Evolutionary conservation across 768 basidiomycete species (phyloP).

Genomic region (Amanita inopinata): DNA sequence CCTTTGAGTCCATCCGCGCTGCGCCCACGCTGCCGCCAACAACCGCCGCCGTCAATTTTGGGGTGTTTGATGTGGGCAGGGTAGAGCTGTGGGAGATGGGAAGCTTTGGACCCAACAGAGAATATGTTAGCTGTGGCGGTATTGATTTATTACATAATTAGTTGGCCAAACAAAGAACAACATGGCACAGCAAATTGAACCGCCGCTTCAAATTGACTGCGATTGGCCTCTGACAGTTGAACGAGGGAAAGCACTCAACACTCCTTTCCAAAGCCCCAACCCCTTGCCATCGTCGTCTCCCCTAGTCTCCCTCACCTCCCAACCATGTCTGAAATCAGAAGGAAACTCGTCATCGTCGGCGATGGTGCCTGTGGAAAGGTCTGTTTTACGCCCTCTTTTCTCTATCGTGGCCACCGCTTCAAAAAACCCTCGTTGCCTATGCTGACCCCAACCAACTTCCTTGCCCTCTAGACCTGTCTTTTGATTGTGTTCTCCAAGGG

Average conservation of each 20-base stretch:
- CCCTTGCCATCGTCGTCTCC: not conserved
- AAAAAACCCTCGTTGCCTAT: slow-evolving; percentile 14
- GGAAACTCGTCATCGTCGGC: slow-evolving; percentile 98
- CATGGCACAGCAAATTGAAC: slow-evolving; percentile 9
- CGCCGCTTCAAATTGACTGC: slow-evolving; percentile 3
- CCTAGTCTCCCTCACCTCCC: not conserved
- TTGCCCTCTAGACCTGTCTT: slow-evolving; percentile 61
- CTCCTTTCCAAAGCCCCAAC: not conserved
- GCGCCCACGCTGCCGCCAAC: slow-evolving; percentile 10
- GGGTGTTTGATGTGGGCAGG: slow-evolving; percentile 42
- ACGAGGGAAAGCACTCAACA: not conserved
- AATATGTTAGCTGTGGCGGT: slow-evolving; percentile 44
- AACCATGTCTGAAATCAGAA: slow-evolving; percentile 91
- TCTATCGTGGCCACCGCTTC: too few relatives aligned
- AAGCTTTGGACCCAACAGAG: slow-evolving; percentile 50
- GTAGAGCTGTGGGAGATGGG: slow-evolving; percentile 68
- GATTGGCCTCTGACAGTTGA: not conserved
- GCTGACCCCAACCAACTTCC: not conserved
- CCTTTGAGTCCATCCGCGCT: not conserved
- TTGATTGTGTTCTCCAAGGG: slow-evolving; percentile 96
- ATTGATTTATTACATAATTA: slow-evolving; percentile 13
- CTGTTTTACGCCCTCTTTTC: slow-evolving; percentile 10
- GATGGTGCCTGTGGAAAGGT: slow-evolving; percentile 98
- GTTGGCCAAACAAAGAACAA: slow-evolving; percentile 1
- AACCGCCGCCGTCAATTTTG: slow-evolving; percentile 31